A percentile compares a stretch with the other conserved stretches of the same genome.
Evolutionary conservation across 225 moss, liverwort and hornwort species (phyloP).

Genomic region (Climacium dendroides): DNA sequence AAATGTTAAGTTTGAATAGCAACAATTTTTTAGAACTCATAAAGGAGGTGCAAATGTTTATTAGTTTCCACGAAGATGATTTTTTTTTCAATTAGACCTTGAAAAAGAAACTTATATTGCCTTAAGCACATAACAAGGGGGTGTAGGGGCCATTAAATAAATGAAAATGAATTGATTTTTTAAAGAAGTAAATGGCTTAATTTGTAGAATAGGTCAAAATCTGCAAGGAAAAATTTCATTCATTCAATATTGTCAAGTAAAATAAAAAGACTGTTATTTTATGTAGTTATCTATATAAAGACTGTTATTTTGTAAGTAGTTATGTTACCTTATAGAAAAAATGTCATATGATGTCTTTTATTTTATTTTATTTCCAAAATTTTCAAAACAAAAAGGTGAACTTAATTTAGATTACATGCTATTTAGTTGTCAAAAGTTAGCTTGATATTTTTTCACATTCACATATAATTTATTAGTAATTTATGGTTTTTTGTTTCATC

Average conservation of each 20-base stretch:
- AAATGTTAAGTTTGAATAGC: too few species aligned
- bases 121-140: too few species aligned
- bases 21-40: too few species aligned
- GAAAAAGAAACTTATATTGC: fast-evolving
- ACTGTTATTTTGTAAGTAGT: background rate
- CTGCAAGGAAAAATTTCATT: fast-evolving
- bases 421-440: background rate
- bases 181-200: fast-evolving
- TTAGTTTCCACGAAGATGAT: too few species aligned
- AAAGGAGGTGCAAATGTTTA: too few species aligned
- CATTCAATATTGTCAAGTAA: background rate
- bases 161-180: too few species aligned
- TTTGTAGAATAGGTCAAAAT: background rate
- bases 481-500: background rate
- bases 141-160: too few species aligned
- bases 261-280: background rate
- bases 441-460: background rate
- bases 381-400: background rate
- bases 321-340: background rate
- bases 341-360: background rate
- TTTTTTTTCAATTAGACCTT: too few species aligned
- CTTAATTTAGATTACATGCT: background rate
- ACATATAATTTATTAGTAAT: background rate
- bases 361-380: background rate
- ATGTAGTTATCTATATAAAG: background rate